Conservation (phyloP, 2,329 filamentous ascomycete genomes). For the Lecanosticta acicola region DNA sequence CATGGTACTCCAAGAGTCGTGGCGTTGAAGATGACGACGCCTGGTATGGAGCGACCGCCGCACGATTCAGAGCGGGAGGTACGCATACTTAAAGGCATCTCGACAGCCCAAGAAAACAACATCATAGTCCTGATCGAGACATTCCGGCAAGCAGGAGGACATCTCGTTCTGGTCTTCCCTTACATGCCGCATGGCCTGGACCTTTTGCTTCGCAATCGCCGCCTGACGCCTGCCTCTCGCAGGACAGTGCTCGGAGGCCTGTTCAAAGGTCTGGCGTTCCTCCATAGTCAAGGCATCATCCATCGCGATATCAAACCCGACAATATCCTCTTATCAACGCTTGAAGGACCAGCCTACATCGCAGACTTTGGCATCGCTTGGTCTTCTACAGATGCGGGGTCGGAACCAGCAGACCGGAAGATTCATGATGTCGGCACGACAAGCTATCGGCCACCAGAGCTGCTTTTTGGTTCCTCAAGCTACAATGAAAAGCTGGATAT, state of each 20-base stretch:
- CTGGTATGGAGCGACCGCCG: slow-evolving; percentile 66
- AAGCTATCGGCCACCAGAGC: slow-evolving; percentile 82
- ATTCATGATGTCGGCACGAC: slow-evolving; percentile 92
- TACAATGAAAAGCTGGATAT: slow-evolving; percentile 75
- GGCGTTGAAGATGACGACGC: slow-evolving; percentile 81
- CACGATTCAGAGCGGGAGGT: slow-evolving; percentile 79
- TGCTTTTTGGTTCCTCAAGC: slow-evolving; percentile 72
- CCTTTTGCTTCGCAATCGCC: slow-evolving; percentile 51
- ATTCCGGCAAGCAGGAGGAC: slow-evolving; percentile 63
- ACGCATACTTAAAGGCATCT: slow-evolving; percentile 54
- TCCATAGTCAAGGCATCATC: slow-evolving; percentile 73
- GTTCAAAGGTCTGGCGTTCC: slow-evolving; percentile 62
- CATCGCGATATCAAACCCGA: slow-evolving; percentile 94
- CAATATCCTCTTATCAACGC: slow-evolving; percentile 53
- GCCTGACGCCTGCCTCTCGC: slow-evolving; percentile 32
- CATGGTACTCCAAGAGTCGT: slow-evolving; percentile 36
- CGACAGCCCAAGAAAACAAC: slow-evolving; percentile 49
- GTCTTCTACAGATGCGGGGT: slow-evolving; percentile 54
- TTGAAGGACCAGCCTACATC: slow-evolving; percentile 66
- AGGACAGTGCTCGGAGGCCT: slow-evolving; percentile 57
- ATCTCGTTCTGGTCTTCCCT: slow-evolving; percentile 76
- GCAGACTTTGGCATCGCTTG: slow-evolving; percentile 92
- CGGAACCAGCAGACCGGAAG: slow-evolving; percentile 64
- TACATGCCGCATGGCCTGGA: slow-evolving; percentile 71
- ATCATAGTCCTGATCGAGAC: slow-evolving; percentile 66